Evolutionary conservation across 176 grass and related monocot genomes (phyloP), one percentile per base, ranked within the genome.

Genomic region (Olyra latifolia): DNA sequence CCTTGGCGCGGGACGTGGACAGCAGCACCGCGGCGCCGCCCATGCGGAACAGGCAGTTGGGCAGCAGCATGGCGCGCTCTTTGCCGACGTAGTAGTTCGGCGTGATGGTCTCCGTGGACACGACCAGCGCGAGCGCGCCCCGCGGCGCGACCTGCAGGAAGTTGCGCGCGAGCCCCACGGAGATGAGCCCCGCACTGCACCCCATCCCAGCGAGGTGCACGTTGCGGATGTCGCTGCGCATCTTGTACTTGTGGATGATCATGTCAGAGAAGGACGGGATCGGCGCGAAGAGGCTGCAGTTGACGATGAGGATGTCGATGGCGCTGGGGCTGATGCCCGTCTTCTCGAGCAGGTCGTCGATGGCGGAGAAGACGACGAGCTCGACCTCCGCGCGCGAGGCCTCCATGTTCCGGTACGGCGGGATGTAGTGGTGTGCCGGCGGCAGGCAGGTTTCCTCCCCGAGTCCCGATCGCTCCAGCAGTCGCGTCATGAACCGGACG

Each of bases 1-100:
- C 92, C 25, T 46, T 46, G 20, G 57, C 63, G 1, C 16, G 82
- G 6, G 76, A 85, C 38, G 86, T 91, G 1, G 92, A 89, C 17
- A 94, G 86, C 44, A 94, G 80, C 83, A 74, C 79, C 5, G 92
- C 92, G 1, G 92, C 89, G 20, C 89, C 83, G 62, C 92, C 92
- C 83, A 94, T 94, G 1, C 92, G 82, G 86, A 94, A 94, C 1
- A 94, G 86, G 74, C 92, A 94, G 86, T 94, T 94, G 22, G 92
- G 92, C 2, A 94, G 86, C 0, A 94, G 88, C 92, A 94, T 94
- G 1, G 92, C 86, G 69, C 92, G 89, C 92, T 94, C 92, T 41
- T 84, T 91, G 0, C 92, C 92, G 9, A 91, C 64, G 82, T 94
- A 94, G 86, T 94, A 94, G 82, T 94, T 94, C 0, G 92, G 92